Evolutionary conservation across 2,329 filamentous ascomycete genomes (phyloP), one percentile per base, ranked within the genome.

Genomic region (Beauveria sp.): DNA sequence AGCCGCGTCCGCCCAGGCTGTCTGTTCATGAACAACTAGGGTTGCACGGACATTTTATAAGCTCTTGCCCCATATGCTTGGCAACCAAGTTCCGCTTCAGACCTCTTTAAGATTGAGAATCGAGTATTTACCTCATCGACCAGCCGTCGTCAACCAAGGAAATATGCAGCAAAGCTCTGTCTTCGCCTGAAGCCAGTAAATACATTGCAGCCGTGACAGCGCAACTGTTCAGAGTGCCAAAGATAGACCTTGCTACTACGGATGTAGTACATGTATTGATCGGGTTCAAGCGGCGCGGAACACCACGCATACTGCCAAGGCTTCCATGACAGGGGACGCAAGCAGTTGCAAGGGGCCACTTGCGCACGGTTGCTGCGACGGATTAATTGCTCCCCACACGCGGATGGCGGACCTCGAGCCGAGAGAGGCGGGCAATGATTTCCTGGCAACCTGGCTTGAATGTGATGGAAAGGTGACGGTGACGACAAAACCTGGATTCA

Each of bases 311-410:
- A 40, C 20, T 50, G 55, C 40, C 44, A 57, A 57, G 30, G 30
- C 28, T 30, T 40, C n/a, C 10, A 8, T 22, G 16, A 24, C 54
- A 26, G 26, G 54, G 43, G 50, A n/a, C 24, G 43, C 55, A 50
- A 26, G 44, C 14, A 24, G 30, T 22, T 20, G 41, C 43, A 18
- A 48, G 20, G 41, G 22, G 44, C 22, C 20, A 28, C 30, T n/a
- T 14, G 55, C 46, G 55, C 55, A 58, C 55, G 55, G 55, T 41
- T 20, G 46, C 55, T 12, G 30, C 44, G 30, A 40, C 34, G 12
- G 44, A 57, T 50, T 47, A 48, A 57, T 37, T 10, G 34, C 55
- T 40, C 55, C 44, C 55, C 55, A 58, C 22, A 58, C 44, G 55
- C 55, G 55, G 55, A 48, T 50, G 30, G 46, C 55, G 55, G 55